phyloP scores from a whole-genome alignment of 108 stramenopile genomes.

The Nannochloropsis salina region DNA sequence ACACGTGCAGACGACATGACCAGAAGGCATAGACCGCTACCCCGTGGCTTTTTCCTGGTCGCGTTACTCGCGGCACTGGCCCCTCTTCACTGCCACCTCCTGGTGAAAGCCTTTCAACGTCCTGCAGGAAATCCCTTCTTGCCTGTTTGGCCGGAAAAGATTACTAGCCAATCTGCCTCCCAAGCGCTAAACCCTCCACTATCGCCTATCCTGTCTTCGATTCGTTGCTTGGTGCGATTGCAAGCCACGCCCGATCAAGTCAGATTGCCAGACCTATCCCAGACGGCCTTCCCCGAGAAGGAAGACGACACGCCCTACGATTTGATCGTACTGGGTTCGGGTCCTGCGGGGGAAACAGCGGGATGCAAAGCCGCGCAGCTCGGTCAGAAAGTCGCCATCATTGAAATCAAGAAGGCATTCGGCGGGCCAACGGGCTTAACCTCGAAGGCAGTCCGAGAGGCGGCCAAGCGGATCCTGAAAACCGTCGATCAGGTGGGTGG shows the following conservation, averaged over 20 bases:
- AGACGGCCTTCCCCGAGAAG: conserved; percentile 31
- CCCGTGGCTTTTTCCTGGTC: too few relatives aligned
- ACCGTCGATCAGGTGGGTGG: conserved; percentile 38
- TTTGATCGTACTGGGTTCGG: conserved; percentile 43
- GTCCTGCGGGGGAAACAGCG: conserved; percentile 45
- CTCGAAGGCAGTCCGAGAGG: conserved; percentile 49
- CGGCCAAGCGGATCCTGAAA: conserved; percentile 47
- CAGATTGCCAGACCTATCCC: conserved; percentile 3
- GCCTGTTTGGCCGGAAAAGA: too few relatives aligned
- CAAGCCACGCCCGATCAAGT: not conserved
- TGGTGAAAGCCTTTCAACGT: too few relatives aligned
- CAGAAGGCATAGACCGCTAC: too few relatives aligned
- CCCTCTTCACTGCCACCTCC: too few relatives aligned
- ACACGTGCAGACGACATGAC: too few relatives aligned
- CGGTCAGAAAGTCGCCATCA: conserved; percentile 47
- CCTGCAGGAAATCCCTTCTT: too few relatives aligned
- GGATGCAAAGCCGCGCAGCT: conserved; percentile 42
- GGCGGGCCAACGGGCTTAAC: conserved; percentile 54
- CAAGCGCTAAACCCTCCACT: too few relatives aligned
- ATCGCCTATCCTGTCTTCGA: too few relatives aligned
- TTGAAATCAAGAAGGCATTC: conserved; percentile 50
- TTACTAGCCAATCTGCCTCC: too few relatives aligned
- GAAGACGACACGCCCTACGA: conserved; percentile 37
- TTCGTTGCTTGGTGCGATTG: not conserved
- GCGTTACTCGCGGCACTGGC: too few relatives aligned